A percentile compares a stretch with the other conserved stretches of the same genome.
Conservation (phyloP, 2,329 filamentous ascomycete genomes). For the Alternaria sp. region DNA sequence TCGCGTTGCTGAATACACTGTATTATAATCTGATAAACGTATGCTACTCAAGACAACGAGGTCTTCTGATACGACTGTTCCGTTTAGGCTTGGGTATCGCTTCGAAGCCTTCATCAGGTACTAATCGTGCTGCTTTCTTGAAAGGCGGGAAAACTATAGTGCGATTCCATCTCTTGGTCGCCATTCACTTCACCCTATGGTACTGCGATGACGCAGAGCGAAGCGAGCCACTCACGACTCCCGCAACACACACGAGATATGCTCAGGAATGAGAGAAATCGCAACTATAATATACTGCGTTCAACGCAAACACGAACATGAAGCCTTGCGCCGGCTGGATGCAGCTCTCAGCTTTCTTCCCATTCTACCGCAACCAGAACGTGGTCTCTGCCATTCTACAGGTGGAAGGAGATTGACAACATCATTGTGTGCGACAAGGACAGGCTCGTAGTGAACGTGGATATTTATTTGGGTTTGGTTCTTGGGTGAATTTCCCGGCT, state of each 20-base stretch:
- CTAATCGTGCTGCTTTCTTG: not conserved
- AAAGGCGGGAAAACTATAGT: too few relatives aligned
- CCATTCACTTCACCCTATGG: too few relatives aligned
- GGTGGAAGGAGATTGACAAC: slow-evolving; percentile 37
- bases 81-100: accelerated
- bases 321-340: slow-evolving; percentile 78
- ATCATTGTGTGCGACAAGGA: not conserved
- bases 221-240: too few relatives aligned
- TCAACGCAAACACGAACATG: slow-evolving; percentile 69
- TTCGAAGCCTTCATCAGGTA: not conserved
- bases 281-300: slow-evolving; percentile 38
- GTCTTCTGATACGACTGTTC: not conserved
- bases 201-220: too few relatives aligned
- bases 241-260: too few relatives aligned
- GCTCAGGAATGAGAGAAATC: too few relatives aligned
- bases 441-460: not conserved
- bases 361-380: slow-evolving; percentile 81
- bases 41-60: not conserved
- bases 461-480: accelerated
- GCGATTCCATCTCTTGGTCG: too few relatives aligned
- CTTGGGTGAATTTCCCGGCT: not conserved
- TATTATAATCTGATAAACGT: not conserved
- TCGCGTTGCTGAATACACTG: not conserved
- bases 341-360: slow-evolving; percentile 75
- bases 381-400: slow-evolving; percentile 65